Conservation (phyloP, 2,329 filamentous ascomycete genomes). For the Aspergillus tamarii region DNA sequence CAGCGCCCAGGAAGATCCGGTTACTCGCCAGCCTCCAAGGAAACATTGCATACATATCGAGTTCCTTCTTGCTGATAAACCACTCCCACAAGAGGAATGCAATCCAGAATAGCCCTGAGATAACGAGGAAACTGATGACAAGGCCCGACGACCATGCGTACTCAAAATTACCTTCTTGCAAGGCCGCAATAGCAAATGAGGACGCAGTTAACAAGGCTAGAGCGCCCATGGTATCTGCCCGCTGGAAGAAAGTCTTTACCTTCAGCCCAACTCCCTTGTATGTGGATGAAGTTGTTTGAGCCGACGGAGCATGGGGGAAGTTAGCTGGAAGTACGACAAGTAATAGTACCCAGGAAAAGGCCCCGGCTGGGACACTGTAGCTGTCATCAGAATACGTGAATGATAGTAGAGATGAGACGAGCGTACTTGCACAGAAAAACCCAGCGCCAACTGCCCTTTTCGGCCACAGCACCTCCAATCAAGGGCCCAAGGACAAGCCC, state of each 20-base stretch:
- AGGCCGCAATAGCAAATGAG: constrained; percentile 55
- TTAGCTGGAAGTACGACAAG: constrained; percentile 14
- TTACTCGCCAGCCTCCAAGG: constrained; percentile 19
- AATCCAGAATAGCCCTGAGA: constrained; percentile 44
- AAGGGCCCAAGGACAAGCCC: constrained; percentile 58
- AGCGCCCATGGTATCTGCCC: constrained; percentile 57
- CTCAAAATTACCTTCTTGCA: constrained; percentile 60
- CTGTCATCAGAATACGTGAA: neutral
- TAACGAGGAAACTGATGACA: constrained; percentile 54
- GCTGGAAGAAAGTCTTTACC: neutral
- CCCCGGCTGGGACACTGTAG: constrained; percentile 21
- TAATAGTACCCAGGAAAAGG: constrained; percentile 12
- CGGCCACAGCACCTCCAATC: constrained; percentile 60
- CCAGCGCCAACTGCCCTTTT: constrained; percentile 60
- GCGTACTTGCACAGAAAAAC: constrained; percentile 65
- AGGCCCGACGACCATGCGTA: constrained; percentile 56
- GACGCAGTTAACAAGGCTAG: constrained; percentile 55
- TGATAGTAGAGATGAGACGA: neutral
- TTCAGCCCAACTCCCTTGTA: neutral
- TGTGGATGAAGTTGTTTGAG: neutral
- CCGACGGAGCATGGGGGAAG: constrained; percentile 9
- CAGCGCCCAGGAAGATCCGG: constrained; percentile 18
- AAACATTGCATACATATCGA: constrained; percentile 18
- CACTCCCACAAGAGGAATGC: constrained; percentile 21
- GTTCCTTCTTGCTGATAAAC: constrained; percentile 8